Evolutionary conservation across 2,329 filamentous ascomycete species (phyloP).

Genomic region (Arachnomyces sp.): DNA sequence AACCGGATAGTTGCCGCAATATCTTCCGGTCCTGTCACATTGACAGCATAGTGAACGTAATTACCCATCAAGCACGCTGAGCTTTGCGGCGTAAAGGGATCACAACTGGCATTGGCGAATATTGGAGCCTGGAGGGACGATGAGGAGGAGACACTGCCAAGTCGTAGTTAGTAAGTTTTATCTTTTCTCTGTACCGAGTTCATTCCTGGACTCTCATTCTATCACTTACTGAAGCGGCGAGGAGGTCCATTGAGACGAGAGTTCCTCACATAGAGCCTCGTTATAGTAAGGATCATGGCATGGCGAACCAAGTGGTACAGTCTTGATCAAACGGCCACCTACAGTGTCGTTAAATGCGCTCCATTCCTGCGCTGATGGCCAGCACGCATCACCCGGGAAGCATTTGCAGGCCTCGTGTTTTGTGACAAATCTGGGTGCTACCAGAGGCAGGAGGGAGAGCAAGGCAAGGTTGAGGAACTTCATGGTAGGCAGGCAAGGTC

Average conservation of each 20-base stretch:
- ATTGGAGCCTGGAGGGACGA: slow-evolving; percentile 33
- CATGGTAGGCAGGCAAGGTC: no score
- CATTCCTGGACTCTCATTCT: no score
- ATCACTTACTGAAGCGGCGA: no score
- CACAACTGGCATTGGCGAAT: slow-evolving; percentile 33
- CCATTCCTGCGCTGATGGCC: slow-evolving; percentile 29
- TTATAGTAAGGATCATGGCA: slow-evolving; percentile 24
- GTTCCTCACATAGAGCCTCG: slow-evolving; percentile 6
- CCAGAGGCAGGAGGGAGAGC: no score
- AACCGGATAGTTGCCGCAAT: slow-evolving; percentile 29
- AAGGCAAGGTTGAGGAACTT: no score
- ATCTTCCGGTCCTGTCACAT: slow-evolving; percentile 21
- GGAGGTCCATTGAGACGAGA: no score
- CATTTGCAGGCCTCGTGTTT: no score
- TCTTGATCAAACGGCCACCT: slow-evolving; percentile 30
- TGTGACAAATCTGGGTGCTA: no score
- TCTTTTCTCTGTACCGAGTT: no score
- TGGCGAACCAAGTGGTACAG: slow-evolving; percentile 31
- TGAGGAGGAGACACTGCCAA: no score
- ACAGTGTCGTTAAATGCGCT: slow-evolving; percentile 29
- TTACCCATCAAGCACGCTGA: slow-evolving; percentile 12
- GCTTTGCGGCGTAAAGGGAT: slow-evolving; percentile 31
- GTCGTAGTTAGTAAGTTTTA: no score
- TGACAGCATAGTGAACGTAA: slow-evolving; percentile 30
- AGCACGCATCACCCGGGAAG: slow-evolving; percentile 31